Evolutionary conservation across 2,329 filamentous ascomycete species (phyloP).

Genomic region (Scolecobasidium constrictum): DNA sequence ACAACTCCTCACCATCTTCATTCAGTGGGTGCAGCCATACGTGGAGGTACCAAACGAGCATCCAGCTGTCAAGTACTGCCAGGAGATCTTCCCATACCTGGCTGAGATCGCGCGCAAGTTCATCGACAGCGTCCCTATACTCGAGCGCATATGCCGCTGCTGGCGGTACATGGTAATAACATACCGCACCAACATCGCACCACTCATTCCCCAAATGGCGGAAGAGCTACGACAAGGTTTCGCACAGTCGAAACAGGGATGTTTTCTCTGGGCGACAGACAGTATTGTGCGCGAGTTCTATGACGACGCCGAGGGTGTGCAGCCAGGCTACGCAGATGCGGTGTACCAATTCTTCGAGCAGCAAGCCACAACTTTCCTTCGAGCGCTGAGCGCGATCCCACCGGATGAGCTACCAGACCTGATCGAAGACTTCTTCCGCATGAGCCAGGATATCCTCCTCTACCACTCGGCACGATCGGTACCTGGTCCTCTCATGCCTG

Average conservation of each 20-base stretch:
- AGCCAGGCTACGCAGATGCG: slow-evolving; percentile 67
- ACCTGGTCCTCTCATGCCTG: slow-evolving; percentile 63
- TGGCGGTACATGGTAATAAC: slow-evolving; percentile 97
- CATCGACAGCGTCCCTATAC: slow-evolving; percentile 72
- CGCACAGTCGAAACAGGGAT: slow-evolving; percentile 75
- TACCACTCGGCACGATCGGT: slow-evolving; percentile 85
- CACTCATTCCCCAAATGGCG: slow-evolving; percentile 73
- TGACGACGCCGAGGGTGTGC: slow-evolving; percentile 76
- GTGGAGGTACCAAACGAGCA: slow-evolving; percentile 64
- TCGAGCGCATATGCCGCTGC: slow-evolving; percentile 86
- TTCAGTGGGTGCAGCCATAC: slow-evolving; percentile 67
- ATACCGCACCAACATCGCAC: slow-evolving; percentile 80
- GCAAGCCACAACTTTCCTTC: slow-evolving; percentile 80
- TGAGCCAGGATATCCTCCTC: slow-evolving; percentile 81
- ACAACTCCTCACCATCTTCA: slow-evolving; percentile 83
- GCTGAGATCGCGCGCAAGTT: slow-evolving; percentile 83
- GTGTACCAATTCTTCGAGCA: slow-evolving; percentile 94
- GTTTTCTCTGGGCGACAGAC: slow-evolving; percentile 97
- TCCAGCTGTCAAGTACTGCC: slow-evolving; percentile 90
- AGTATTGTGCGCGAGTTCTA: slow-evolving; percentile 93
- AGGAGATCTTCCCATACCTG: slow-evolving; percentile 83
- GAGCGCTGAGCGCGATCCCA: slow-evolving; percentile 76
- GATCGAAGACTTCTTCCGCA: slow-evolving; percentile 93
- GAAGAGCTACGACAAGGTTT: slow-evolving; percentile 84
- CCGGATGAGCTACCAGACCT: slow-evolving; percentile 70